Percentiles rank a stretch among this genome's conserved stretches.
Conservation (phyloP, 257 asterid genomes). For the Anisodus acutangulus region DNA sequence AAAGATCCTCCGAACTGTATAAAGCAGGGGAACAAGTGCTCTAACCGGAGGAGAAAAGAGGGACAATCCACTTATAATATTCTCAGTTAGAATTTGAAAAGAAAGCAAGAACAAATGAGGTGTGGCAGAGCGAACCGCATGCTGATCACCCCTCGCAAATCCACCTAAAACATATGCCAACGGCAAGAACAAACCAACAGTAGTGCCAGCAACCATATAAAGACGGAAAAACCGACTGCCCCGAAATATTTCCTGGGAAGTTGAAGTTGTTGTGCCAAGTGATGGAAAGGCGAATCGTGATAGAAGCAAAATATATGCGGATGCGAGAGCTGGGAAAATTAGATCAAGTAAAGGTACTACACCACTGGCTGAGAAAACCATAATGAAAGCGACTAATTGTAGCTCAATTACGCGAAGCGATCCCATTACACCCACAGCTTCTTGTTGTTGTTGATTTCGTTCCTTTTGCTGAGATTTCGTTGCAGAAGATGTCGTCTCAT, state of each 20-base stretch:
- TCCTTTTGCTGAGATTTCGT: constrained; percentile 10
- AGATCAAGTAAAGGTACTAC: constrained; percentile 78
- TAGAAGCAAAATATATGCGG: constrained; percentile 59
- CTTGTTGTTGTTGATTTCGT: constrained; percentile 12
- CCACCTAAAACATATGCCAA: constrained; percentile 92
- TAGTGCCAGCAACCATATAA: constrained; percentile 67
- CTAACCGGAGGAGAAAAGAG: constrained; percentile 85
- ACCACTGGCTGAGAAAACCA: constrained; percentile 85
- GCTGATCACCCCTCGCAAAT: constrained; percentile 88
- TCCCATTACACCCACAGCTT: constrained; percentile 65
- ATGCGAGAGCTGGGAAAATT: constrained; percentile 62
- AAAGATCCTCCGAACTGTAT: constrained; percentile 75
- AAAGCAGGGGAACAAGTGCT: constrained; percentile 79
- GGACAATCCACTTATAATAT: constrained; percentile 65
- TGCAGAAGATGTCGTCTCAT: constrained; percentile 17
- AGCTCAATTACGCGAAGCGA: constrained; percentile 87
- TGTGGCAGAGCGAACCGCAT: constrained; percentile 78
- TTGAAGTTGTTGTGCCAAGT: constrained; percentile 27
- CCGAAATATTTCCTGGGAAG: constrained; percentile 54
- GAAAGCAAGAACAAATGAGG: constrained; percentile 84
- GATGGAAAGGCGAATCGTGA: constrained; percentile 73
- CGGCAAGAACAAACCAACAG: constrained; percentile 75
- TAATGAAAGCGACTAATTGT: constrained; percentile 86
- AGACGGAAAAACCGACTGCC: constrained; percentile 59
- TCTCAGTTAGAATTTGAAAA: constrained; percentile 84